A percentile compares a stretch with the other conserved stretches of the same genome.
phyloP scores from a whole-genome alignment of 495 filamentous ascomycete species.

The Aspergillus campestris region DNA sequence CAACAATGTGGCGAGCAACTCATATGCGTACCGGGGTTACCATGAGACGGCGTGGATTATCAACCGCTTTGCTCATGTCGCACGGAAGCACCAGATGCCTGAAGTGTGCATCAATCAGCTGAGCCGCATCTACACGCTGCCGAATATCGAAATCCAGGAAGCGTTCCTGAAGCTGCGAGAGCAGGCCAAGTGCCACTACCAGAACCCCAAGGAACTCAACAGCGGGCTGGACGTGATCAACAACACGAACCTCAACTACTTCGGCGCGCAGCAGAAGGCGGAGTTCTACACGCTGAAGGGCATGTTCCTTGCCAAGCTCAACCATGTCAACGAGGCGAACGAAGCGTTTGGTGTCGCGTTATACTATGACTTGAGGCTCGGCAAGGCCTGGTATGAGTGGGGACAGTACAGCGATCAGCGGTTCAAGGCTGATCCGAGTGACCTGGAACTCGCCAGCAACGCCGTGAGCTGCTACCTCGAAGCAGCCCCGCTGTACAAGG shows the following conservation, averaged over 20 bases:
- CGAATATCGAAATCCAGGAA: conserved; percentile 99
- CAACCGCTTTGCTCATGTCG: conserved; percentile 96
- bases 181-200: conserved; percentile 97
- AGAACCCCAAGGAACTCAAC: conserved; percentile 82
- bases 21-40: conserved; percentile 92
- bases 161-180: conserved; percentile 95
- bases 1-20: conserved; percentile 71
- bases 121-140: conserved; percentile 94
- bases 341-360: conserved; percentile 89
- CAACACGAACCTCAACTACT: conserved; percentile 98
- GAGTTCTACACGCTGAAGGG: conserved; percentile 99
- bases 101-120: conserved; percentile 97
- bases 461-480: conserved; percentile 95
- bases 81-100: conserved; percentile 90
- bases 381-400: conserved; percentile 99
- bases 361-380: conserved; percentile 87
- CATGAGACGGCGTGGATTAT: conserved; percentile 99
- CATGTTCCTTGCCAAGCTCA: conserved; percentile 95
- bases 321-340: conserved; percentile 80
- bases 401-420: conserved; percentile 93
- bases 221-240: conserved; percentile 97
- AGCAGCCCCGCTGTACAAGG: conserved; percentile 92
- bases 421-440: conserved; percentile 79
- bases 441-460: conserved; percentile 74
- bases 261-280: conserved; percentile 89